These are phyloP conservation scores for Ophiostoma montium DNA, from an alignment of 2,329 filamentous ascomycete species.

Conservation along the genomic window DNA sequence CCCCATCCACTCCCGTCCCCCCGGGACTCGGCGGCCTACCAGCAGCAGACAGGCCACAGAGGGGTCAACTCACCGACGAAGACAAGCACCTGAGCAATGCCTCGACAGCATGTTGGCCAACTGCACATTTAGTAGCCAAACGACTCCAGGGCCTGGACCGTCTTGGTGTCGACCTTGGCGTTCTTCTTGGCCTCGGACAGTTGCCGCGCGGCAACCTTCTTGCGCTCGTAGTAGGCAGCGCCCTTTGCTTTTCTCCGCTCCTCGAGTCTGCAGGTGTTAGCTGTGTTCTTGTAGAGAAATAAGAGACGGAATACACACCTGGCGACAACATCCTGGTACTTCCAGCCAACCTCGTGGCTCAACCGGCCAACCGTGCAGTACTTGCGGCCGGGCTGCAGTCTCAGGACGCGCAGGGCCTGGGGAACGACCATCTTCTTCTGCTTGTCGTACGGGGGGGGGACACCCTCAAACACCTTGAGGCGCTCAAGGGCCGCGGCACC, in stretches of 20 bases:
- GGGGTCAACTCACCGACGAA: background rate
- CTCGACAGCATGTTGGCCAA: background rate
- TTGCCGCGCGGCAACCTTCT: conserved; percentile 91
- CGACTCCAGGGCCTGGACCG: conserved; percentile 72
- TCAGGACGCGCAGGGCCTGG: conserved; percentile 90
- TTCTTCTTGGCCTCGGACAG: conserved; percentile 86
- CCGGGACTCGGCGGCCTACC: background rate
- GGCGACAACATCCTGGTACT: conserved; percentile 98
- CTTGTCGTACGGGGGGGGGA: conserved; percentile 98
- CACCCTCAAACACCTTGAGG: conserved; percentile 99
- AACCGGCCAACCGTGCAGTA: conserved; percentile 98
- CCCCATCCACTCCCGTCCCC: background rate
- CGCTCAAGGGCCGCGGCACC: conserved; percentile 93
- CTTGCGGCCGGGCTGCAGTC: conserved; percentile 98
- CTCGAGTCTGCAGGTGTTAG: conserved; percentile 59
- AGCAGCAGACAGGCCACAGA: background rate
- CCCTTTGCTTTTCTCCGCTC: conserved; percentile 99
- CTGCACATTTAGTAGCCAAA: conserved; percentile 64
- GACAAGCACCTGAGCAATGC: background rate
- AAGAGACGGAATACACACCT: conserved; percentile 50
- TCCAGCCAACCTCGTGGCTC: conserved; percentile 99
- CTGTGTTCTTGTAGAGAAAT: too few species aligned
- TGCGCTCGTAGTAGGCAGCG: conserved; percentile 98
- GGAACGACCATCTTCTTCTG: conserved; percentile 99
- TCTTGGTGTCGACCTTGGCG: conserved; percentile 75